Conservation (phyloP, 495 filamentous ascomycete species). For the Neurospora sp. region DNA sequence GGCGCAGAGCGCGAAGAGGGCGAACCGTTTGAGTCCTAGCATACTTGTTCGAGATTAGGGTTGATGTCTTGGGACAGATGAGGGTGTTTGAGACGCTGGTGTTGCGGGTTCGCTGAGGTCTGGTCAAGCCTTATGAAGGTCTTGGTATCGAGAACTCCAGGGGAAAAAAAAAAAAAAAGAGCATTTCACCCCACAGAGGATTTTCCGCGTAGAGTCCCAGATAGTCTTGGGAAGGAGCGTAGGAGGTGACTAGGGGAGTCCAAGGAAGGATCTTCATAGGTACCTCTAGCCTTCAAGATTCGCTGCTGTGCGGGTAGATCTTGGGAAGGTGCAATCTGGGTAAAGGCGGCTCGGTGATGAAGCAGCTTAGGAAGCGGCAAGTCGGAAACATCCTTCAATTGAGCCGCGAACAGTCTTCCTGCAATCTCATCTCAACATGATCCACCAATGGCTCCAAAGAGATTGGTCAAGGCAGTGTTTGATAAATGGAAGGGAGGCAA, state of each 20-base stretch:
- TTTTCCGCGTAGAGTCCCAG: not conserved
- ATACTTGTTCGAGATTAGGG: not conserved
- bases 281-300: not conserved
- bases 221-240: not conserved
- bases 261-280: not conserved
- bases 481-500: not conserved
- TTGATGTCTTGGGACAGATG: not conserved
- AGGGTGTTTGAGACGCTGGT: not conserved
- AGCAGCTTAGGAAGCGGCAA: not conserved
- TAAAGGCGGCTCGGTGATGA: not conserved
- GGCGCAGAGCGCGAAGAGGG: conserved; percentile 11
- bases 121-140: not conserved
- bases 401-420: not conserved
- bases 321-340: not conserved
- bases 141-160: not conserved
- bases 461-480: not conserved
- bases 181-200: not conserved
- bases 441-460: not conserved
- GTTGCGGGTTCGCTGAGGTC: not conserved
- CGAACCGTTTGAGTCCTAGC: conserved; percentile 8
- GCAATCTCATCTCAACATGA: not conserved
- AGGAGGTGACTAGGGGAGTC: not conserved
- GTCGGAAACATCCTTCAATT: not conserved
- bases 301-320: not conserved
- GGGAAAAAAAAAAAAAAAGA: not conserved